Base-by-base conservation (phyloP, 2,329 filamentous ascomycete species). In the Fusarium sambucinum region DNA sequence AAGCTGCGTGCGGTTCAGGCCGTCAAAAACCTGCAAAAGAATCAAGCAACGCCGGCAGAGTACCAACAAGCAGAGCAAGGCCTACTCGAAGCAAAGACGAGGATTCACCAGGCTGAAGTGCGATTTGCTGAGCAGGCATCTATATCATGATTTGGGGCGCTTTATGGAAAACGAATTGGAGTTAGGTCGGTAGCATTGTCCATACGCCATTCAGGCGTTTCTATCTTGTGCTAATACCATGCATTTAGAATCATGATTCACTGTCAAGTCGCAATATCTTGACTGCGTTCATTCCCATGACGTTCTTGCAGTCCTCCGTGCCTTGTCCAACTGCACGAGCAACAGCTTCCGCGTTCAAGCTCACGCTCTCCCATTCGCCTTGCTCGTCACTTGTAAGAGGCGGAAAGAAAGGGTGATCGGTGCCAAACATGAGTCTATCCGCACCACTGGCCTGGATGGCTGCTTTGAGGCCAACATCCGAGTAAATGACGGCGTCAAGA, bases 361-460 rank as follows among this genome's bases (percentile, higher is more conserved):
- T 86, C 5, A 92, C 90, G 74, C 90, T 93, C 73, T 89, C 85
- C 90, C 91, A 93, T 72, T 89, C 85, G 37, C 84, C 85, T 67
- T 87, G 83, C 59, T 88, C 87, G 50, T 89, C 87, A 35, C 80
- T 83, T 32, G 84, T 85, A 19, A 94, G 78, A 1, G 92, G 92
- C n/a, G 92, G 92, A 78, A 95, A 95, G 80, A 95, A 94, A 0
- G 92, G 92, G 77, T 94, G 91, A 76, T 94, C 92, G 1, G 92
- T 94, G 27, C 92, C 92, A 79, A 95, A 95, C 83, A 95, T 86
- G 51, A 95, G 79, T 61, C 91, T 84, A 71, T 94, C 91, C 1
- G 83, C 82, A 0, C 91, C 91, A 62, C 85, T 84, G 0, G 90
- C 90, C 23, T 89, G 86, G 3, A 92, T 84, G 1, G 92, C 92